phyloP scores from a whole-genome alignment of 2,329 filamentous ascomycete species.

The Penicillium polonicum region DNA sequence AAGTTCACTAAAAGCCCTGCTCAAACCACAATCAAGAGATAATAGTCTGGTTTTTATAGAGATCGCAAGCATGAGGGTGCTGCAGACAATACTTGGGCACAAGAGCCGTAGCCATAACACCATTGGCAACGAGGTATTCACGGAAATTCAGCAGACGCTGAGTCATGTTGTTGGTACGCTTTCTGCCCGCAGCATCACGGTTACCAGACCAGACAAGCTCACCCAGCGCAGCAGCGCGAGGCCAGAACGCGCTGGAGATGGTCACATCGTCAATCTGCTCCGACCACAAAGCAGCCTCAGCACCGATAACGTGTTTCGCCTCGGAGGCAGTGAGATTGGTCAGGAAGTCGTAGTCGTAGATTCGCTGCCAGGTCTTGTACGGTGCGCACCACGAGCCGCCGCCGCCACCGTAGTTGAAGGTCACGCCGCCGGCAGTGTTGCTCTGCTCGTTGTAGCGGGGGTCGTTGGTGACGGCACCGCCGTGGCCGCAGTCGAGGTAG shows the following conservation, averaged over 20 bases:
- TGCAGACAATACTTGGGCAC: constrained; percentile 59
- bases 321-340: constrained; percentile 48
- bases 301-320: constrained; percentile 53
- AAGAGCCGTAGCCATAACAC: constrained; percentile 51
- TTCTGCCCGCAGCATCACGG: constrained; percentile 49
- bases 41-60: constrained; percentile 53
- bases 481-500: constrained; percentile 58
- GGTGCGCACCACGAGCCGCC: constrained; percentile 60
- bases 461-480: constrained; percentile 57
- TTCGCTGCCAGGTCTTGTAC: constrained; percentile 61
- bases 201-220: constrained; percentile 59
- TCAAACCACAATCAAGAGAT: constrained; percentile 12
- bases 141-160: constrained; percentile 60
- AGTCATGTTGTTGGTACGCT: constrained; percentile 54
- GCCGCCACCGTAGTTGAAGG: constrained; percentile 55
- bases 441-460: constrained; percentile 55
- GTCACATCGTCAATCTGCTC: constrained; percentile 57
- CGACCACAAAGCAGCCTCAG: constrained; percentile 53
- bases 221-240: constrained; percentile 56
- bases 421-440: constrained; percentile 50
- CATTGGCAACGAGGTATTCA: constrained; percentile 58
- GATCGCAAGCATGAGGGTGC: constrained; percentile 58
- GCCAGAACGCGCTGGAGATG: constrained; percentile 55
- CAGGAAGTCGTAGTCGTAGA: constrained; percentile 60
- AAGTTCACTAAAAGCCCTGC: background rate